phyloP scores from a whole-genome alignment of 2,329 filamentous ascomycete genomes.

The Aureobasidium mangrovei region DNA sequence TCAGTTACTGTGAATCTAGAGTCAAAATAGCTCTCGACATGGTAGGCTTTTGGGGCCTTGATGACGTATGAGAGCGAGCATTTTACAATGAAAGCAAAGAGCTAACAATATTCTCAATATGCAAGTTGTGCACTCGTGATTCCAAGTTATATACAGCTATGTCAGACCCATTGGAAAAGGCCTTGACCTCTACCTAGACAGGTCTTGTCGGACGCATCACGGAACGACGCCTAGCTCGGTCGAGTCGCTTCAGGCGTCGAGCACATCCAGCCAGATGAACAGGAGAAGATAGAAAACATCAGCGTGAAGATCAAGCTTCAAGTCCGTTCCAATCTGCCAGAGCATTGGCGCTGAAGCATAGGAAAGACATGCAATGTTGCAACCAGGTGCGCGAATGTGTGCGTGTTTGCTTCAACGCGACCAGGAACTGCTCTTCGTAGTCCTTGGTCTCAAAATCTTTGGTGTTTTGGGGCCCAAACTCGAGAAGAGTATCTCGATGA shows the following conservation, averaged over 20 bases:
- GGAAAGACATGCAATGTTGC: constrained; percentile 17
- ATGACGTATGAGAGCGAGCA: background rate
- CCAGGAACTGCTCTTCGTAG: constrained; percentile 18
- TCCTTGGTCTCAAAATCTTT: constrained; percentile 20
- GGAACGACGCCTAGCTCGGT: constrained; percentile 21
- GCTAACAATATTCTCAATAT: too few species aligned
- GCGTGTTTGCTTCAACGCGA: constrained; percentile 20
- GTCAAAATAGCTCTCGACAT: too few species aligned
- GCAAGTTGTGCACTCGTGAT: background rate
- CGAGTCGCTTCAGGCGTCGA: constrained; percentile 13
- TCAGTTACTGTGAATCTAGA: too few species aligned
- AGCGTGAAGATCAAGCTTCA: constrained; percentile 20
- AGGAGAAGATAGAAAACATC: constrained; percentile 15
- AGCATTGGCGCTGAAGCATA: constrained; percentile 18
- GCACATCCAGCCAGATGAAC: constrained; percentile 15
- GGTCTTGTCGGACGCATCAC: constrained; percentile 18
- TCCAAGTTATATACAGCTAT: background rate
- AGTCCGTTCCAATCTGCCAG: constrained; percentile 19
- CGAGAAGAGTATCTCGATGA: constrained; percentile 24
- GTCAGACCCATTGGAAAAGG: constrained; percentile 11
- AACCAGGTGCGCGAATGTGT: constrained; percentile 20
- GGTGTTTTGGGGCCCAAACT: constrained; percentile 13
- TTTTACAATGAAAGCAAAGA: too few species aligned
- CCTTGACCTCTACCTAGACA: constrained; percentile 7
- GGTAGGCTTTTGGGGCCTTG: background rate